A percentile compares a stretch with the other conserved stretches of the same genome.
Evolutionary conservation across 805 yeast species (phyloP).

Genomic region (Saturnispora besseyi): DNA sequence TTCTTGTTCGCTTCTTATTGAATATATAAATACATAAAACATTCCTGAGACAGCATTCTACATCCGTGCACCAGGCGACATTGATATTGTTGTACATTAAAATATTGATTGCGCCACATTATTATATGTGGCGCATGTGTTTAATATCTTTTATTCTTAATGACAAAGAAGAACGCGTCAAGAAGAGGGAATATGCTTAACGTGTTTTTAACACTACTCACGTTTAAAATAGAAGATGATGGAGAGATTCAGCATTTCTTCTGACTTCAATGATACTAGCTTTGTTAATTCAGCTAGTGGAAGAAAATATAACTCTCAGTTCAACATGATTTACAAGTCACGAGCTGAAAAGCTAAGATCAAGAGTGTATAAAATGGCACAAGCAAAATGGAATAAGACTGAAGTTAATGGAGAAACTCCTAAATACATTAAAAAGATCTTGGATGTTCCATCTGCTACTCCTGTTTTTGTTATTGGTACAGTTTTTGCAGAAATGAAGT

Average conservation of each 20-base stretch:
- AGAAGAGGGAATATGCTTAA: background rate
- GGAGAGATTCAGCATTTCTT: background rate
- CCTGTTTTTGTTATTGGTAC: constrained; percentile 85
- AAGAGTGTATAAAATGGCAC: constrained; percentile 37
- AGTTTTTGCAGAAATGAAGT: constrained; percentile 70
- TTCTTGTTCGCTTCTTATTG: background rate
- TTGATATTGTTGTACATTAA: too few species aligned
- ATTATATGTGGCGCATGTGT: background rate
- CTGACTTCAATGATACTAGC: constrained; percentile 13
- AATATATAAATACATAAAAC: background rate
- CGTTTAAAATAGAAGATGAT: background rate
- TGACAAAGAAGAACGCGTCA: background rate
- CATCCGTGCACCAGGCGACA: background rate
- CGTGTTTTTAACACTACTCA: background rate
- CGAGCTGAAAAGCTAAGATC: constrained; percentile 43
- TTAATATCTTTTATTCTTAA: background rate
- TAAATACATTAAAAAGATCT: constrained; percentile 35
- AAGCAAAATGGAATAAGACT: constrained; percentile 33
- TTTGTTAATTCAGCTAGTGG: constrained; percentile 14
- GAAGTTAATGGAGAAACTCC: constrained; percentile 28
- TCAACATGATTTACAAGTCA: constrained; percentile 44
- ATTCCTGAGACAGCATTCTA: background rate
- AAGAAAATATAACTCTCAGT: constrained; percentile 47
- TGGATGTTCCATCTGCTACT: constrained; percentile 54
- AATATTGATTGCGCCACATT: background rate